phyloP scores from a whole-genome alignment of 2,329 filamentous ascomycete genomes.

The Calcarisporium arbuscula region DNA sequence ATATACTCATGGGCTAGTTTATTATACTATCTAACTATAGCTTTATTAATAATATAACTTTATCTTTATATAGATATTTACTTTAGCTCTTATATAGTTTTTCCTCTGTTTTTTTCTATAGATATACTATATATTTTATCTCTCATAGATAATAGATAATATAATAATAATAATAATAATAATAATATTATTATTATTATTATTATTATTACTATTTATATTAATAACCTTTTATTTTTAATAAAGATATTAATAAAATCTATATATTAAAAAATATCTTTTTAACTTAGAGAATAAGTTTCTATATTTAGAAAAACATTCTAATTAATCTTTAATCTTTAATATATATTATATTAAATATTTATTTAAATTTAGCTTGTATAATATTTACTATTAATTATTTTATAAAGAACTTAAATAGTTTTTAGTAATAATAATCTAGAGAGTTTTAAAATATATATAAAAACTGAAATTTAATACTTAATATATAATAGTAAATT shows the following conservation, averaged over 20 bases:
- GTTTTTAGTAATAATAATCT: background rate
- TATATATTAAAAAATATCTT: background rate
- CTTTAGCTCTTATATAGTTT: background rate
- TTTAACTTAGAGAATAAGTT: background rate
- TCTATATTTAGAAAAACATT: background rate
- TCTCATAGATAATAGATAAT: background rate
- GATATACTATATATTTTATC: background rate
- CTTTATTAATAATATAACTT: background rate
- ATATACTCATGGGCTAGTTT: background rate
- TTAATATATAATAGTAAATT: conserved; percentile 1
- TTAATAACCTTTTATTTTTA: background rate
- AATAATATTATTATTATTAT: background rate
- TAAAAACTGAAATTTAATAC: background rate
- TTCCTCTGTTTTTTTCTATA: background rate
- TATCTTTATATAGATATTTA: background rate
- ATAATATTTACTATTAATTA: background rate
- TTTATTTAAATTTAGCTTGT: background rate
- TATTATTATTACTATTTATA: background rate
- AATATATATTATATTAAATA: background rate
- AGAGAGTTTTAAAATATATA: conserved; percentile 1
- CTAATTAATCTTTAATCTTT: background rate
- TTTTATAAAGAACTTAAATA: background rate
- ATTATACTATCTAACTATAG: background rate
- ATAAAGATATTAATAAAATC: background rate
- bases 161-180: background rate